Evolutionary conservation across 1,284 basidiomycete genomes (phyloP).

Genomic region (Polyporus tsugae): DNA sequence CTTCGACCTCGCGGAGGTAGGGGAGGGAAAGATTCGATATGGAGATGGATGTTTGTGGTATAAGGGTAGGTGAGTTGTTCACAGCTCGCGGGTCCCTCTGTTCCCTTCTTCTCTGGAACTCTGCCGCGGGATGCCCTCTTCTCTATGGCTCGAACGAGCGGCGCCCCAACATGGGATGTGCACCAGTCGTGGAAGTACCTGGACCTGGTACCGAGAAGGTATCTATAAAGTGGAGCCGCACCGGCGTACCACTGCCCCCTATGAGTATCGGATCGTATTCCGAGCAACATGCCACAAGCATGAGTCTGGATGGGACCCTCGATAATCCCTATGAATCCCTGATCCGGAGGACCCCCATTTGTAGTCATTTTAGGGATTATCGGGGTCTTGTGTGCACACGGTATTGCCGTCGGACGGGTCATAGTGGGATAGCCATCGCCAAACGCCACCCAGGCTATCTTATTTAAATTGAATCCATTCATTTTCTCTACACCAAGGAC

Average conservation of each 20-base stretch:
- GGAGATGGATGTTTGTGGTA: constrained; percentile 97
- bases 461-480: neutral
- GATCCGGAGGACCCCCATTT: neutral
- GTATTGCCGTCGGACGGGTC: neutral
- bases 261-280: neutral
- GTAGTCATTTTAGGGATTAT: too few species aligned
- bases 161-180: neutral
- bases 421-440: neutral
- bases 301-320: neutral
- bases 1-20: constrained; percentile 86
- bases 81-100: neutral
- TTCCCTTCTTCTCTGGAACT: neutral
- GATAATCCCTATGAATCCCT: neutral
- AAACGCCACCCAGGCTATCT: neutral
- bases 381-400: neutral
- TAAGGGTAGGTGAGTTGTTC: constrained; percentile 66
- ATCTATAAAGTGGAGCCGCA: too few species aligned
- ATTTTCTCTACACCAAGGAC: neutral
- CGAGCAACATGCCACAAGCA: neutral
- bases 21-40: constrained; percentile 93
- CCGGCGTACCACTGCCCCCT: neutral
- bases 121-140: neutral
- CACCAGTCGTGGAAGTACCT: neutral
- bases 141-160: neutral
- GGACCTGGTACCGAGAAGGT: neutral